Evolutionary conservation across 2,329 filamentous ascomycete genomes (phyloP).

Genomic region (Botrytis aclada): DNA sequence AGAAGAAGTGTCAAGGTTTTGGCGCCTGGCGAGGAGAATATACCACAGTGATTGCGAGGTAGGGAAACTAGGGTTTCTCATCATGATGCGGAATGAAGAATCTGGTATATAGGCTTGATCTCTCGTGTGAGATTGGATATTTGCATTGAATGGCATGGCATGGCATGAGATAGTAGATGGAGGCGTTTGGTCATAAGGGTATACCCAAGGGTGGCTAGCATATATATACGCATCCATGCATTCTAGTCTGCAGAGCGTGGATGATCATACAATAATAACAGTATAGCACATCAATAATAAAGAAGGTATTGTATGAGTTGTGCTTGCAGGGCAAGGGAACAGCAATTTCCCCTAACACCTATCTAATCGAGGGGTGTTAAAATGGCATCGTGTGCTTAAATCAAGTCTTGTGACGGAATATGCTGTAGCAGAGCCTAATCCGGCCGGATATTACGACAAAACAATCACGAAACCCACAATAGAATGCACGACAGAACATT

Average conservation of each 20-base stretch:
- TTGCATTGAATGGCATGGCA: background rate
- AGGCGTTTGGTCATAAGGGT: constrained; percentile 14
- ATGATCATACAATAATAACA: background rate
- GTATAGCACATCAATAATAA: background rate
- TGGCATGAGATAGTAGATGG: background rate
- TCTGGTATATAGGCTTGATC: background rate
- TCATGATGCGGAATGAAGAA: background rate
- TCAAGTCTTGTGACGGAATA: background rate
- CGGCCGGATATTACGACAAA: background rate
- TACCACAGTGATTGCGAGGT: background rate
- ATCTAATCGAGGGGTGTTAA: background rate
- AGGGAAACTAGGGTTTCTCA: background rate
- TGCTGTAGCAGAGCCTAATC: background rate
- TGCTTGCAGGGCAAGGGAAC: background rate
- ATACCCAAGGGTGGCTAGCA: constrained; percentile 6
- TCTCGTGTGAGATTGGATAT: background rate
- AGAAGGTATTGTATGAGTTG: background rate
- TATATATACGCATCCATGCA: background rate
- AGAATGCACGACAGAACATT: background rate
- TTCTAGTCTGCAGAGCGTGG: background rate
- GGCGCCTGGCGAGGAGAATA: constrained; percentile 33
- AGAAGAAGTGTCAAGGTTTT: constrained; percentile 65
- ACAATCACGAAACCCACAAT: background rate
- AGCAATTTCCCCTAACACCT: background rate
- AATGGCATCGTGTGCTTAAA: background rate